A percentile compares a stretch with the other conserved stretches of the same genome.
These are phyloP conservation scores for Chrysanthemum lavandulifolium DNA, from an alignment of 129 eudicot genomes.

Conservation along the genomic window DNA sequence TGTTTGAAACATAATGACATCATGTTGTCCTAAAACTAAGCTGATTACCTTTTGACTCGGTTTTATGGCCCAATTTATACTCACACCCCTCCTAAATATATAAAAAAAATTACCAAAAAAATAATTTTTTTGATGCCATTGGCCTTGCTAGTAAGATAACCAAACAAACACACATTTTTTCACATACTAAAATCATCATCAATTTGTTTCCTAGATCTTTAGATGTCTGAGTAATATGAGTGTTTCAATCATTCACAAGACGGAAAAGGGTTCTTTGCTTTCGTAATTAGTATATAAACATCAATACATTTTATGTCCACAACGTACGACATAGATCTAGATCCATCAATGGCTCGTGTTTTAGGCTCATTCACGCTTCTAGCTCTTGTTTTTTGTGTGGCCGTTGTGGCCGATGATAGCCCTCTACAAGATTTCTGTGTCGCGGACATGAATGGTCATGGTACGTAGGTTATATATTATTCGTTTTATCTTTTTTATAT, in stretches of 20 bases:
- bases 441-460: slow-evolving; percentile 28
- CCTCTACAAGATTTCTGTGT: slow-evolving; percentile 51
- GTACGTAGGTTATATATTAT: slow-evolving; percentile 5
- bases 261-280: neutral
- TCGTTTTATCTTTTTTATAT: too few species aligned
- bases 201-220: neutral
- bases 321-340: too few species aligned
- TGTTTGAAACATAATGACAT: neutral
- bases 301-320: too few species aligned
- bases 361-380: slow-evolving; percentile 3
- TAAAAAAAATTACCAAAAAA: neutral
- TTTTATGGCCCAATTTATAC: slow-evolving; percentile 13
- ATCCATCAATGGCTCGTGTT: slow-evolving; percentile 20
- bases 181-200: neutral
- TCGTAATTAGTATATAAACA: neutral
- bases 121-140: neutral
- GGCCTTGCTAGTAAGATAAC: neutral
- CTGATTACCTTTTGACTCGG: slow-evolving; percentile 23
- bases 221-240: neutral
- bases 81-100: neutral
- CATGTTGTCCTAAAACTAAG: slow-evolving; percentile 10
- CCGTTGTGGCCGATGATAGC: slow-evolving; percentile 24
- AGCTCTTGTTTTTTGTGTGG: slow-evolving; percentile 8
- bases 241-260: neutral
- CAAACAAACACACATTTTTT: neutral